phyloP scores from a whole-genome alignment of 2,329 filamentous ascomycete genomes.

The Grosmannia penicillata region DNA sequence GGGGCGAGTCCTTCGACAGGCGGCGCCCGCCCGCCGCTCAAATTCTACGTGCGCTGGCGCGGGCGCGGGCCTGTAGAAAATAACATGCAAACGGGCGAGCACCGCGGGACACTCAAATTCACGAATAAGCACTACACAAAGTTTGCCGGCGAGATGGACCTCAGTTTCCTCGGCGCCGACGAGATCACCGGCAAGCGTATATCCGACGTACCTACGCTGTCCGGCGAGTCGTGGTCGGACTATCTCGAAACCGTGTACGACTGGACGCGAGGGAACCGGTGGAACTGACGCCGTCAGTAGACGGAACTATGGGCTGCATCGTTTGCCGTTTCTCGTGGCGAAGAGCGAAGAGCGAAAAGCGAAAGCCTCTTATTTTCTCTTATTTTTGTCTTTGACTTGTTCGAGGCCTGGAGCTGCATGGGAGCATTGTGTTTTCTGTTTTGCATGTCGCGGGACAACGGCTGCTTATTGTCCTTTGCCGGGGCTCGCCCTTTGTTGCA shows the following conservation, averaged over 20 bases:
- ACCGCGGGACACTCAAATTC: conserved; percentile 14
- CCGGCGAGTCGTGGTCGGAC: conserved; percentile 11
- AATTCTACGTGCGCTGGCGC: conserved; percentile 13
- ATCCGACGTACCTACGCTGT: conserved; percentile 9
- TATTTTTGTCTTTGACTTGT: too few relatives aligned
- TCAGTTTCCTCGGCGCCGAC: conserved; percentile 11
- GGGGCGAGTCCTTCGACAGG: neutral
- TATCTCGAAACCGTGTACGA: conserved; percentile 13
- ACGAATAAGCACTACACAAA: conserved; percentile 14
- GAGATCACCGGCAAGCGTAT: conserved; percentile 14
- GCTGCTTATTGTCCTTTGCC: too few relatives aligned
- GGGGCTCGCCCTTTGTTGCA: too few relatives aligned
- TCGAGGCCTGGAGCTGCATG: too few relatives aligned
- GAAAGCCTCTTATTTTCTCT: too few relatives aligned
- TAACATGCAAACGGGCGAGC: conserved; percentile 10
- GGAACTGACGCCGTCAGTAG: conserved; percentile 5
- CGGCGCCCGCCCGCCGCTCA: conserved; percentile 7
- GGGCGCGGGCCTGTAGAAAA: conserved; percentile 14
- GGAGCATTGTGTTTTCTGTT: too few relatives aligned
- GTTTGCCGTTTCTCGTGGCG: too few relatives aligned
- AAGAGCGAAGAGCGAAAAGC: too few relatives aligned
- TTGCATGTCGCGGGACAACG: too few relatives aligned
- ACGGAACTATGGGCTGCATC: neutral
- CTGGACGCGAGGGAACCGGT: conserved; percentile 9
- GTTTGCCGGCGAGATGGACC: conserved; percentile 13